phyloP scores from a whole-genome alignment of 106 monocot species.

The Gastrodia elata region DNA sequence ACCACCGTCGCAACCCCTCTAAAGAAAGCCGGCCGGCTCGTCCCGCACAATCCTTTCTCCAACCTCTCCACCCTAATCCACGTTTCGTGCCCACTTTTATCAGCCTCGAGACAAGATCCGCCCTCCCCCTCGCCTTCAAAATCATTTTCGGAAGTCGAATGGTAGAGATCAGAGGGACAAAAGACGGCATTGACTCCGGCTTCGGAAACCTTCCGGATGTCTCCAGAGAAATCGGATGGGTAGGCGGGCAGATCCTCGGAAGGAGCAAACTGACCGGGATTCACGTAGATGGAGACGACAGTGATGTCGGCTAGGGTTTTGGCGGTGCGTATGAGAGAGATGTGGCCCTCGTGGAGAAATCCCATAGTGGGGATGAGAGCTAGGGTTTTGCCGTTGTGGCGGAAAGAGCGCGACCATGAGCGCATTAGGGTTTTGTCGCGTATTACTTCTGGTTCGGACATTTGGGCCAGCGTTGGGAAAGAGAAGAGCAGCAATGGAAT shows the following conservation, averaged over 20 bases:
- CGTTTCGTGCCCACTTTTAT: conserved; percentile 44
- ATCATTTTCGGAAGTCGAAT: conserved; percentile 9
- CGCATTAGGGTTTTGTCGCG: conserved; percentile 54
- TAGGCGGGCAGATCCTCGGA: conserved; percentile 85
- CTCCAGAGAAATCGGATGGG: conserved; percentile 58
- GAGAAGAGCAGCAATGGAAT: background rate
- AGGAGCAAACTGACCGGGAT: conserved; percentile 91
- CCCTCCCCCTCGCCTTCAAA: background rate
- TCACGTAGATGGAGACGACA: conserved; percentile 95
- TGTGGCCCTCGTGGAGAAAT: conserved; percentile 84
- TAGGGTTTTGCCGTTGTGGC: conserved; percentile 27
- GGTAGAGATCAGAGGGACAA: conserved; percentile 63
- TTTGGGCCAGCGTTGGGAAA: background rate
- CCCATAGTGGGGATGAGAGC: conserved; percentile 98
- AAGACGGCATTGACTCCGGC: conserved; percentile 60
- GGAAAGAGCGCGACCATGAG: conserved; percentile 46
- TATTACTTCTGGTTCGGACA: conserved; percentile 34
- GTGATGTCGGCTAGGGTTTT: conserved; percentile 28
- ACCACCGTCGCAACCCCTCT: conserved; percentile 86
- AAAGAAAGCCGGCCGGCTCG: conserved; percentile 71
- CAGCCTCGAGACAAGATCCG: conserved; percentile 32
- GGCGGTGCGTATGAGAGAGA: conserved; percentile 59
- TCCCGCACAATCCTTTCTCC: conserved; percentile 87
- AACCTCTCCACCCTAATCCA: conserved; percentile 87
- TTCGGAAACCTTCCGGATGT: conserved; percentile 56